Conservation (phyloP, 306 rosid species). For the Lathyrus sativus region DNA sequence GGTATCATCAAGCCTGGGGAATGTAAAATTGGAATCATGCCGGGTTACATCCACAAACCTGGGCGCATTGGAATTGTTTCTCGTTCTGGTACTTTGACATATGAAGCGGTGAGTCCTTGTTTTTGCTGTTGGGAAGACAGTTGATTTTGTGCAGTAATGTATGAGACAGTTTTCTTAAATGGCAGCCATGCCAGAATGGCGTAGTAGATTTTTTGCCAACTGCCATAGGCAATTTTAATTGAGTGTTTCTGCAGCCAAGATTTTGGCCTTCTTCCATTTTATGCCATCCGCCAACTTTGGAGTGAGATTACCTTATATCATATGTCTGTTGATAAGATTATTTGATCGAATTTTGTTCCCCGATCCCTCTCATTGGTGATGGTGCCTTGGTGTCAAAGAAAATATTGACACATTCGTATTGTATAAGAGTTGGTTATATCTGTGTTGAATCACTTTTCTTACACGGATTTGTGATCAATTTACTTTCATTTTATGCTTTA, state of each 20-base stretch:
- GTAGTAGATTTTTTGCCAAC: not conserved
- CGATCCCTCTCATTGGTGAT: not conserved
- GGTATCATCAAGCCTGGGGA: slow-evolving; percentile 99
- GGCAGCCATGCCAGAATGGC: not conserved
- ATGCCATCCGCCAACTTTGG: not conserved
- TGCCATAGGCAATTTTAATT: too few species aligned
- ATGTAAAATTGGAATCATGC: slow-evolving; percentile 99
- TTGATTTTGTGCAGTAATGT: slow-evolving; percentile 23
- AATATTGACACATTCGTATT: slow-evolving; percentile 6
- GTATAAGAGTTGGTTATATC: not conserved
- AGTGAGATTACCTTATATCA: slow-evolving; percentile 17
- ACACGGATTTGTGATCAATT: slow-evolving; percentile 19
- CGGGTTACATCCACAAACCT: slow-evolving; percentile 96
- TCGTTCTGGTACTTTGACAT: slow-evolving; percentile 98
- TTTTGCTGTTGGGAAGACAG: slow-evolving; percentile 11
- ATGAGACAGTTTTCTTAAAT: not conserved
- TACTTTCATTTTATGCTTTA: not conserved
- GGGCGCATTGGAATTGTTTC: slow-evolving; percentile 98
- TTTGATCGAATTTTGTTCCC: slow-evolving; percentile 2
- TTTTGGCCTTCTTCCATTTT: not conserved
- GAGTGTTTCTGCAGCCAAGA: too few species aligned
- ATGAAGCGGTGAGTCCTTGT: slow-evolving; percentile 84
- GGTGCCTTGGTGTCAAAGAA: not conserved
- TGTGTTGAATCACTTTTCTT: slow-evolving; percentile 8
- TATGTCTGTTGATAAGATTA: slow-evolving; percentile 2